A percentile compares a stretch with the other conserved stretches of the same genome.
Conservation (phyloP, 2,329 filamentous ascomycete genomes). For the Colletotrichum aenigma region DNA sequence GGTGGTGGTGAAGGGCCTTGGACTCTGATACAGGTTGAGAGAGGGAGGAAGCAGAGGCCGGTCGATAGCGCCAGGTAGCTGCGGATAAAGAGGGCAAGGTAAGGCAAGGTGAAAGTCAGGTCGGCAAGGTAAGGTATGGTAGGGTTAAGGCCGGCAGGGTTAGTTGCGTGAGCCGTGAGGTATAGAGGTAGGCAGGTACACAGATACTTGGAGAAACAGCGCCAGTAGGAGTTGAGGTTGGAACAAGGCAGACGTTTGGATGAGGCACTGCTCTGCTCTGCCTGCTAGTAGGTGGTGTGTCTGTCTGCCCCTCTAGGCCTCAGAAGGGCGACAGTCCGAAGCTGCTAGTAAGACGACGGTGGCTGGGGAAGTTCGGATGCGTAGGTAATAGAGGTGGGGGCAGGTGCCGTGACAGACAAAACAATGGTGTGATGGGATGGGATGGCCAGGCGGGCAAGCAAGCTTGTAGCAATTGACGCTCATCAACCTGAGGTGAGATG, state of each 20-base stretch:
- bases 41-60: constrained; percentile 4
- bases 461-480: neutral
- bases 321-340: neutral
- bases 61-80: constrained; percentile 8
- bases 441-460: neutral
- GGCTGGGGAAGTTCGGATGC: constrained; percentile 18
- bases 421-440: constrained; percentile 16
- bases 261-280: neutral
- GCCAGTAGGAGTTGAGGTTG: neutral
- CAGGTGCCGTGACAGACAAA: constrained; percentile 4
- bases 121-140: neutral
- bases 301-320: neutral
- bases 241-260: neutral
- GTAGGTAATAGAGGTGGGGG: constrained; percentile 15
- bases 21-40: constrained; percentile 13
- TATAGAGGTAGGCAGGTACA: neutral
- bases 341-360: neutral
- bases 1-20: constrained; percentile 8
- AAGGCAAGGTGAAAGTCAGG: neutral
- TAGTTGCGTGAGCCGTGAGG: neutral
- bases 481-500: constrained; percentile 10
- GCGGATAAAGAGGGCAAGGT: constrained; percentile 5
- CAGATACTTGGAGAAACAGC: neutral
- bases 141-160: neutral
- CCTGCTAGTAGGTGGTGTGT: neutral